These are phyloP conservation scores for Saccharum hybrid DNA, from an alignment of 202 grass and related monocot species.

Conservation along the genomic window DNA sequence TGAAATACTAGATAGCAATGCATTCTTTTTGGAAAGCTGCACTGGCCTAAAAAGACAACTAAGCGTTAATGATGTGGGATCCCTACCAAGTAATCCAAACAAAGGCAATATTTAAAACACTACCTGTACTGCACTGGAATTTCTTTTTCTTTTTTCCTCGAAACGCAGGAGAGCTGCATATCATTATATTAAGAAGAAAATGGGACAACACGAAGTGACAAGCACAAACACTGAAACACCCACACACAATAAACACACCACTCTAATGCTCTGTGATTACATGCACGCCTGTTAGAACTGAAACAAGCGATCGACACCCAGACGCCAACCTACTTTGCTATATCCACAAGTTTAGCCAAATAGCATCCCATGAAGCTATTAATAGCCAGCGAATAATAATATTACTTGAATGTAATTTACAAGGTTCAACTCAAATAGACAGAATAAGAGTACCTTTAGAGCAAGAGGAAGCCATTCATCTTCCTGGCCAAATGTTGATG, in stretches of 20 bases:
- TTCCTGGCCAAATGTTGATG: conserved; percentile 46
- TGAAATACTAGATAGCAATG: not conserved
- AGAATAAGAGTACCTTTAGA: conserved; percentile 66
- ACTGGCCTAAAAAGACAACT: conserved; percentile 9
- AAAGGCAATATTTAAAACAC: conserved; percentile 2
- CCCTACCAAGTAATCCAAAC: conserved; percentile 24
- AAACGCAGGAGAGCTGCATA: not conserved
- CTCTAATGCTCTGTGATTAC: too few species aligned
- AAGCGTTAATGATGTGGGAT: not conserved
- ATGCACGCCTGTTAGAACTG: too few species aligned
- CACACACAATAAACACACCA: too few species aligned
- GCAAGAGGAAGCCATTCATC: conserved; percentile 77
- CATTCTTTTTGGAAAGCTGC: conserved; percentile 10
- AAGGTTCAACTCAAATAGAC: conserved; percentile 33
- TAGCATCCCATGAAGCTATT: conserved; percentile 21
- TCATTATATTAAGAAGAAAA: not conserved
- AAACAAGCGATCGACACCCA: too few species aligned
- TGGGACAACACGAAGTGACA: not conserved
- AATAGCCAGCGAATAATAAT: conserved; percentile 18
- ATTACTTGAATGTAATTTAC: not conserved
- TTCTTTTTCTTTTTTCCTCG: not conserved
- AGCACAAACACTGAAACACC: not conserved
- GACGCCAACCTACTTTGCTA: not conserved
- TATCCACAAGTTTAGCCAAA: conserved; percentile 19
- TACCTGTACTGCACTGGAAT: not conserved